These are phyloP conservation scores for Chloranthus sessilifolius DNA, from an alignment of 164 flowering plant genomes.

Conservation along the genomic window DNA sequence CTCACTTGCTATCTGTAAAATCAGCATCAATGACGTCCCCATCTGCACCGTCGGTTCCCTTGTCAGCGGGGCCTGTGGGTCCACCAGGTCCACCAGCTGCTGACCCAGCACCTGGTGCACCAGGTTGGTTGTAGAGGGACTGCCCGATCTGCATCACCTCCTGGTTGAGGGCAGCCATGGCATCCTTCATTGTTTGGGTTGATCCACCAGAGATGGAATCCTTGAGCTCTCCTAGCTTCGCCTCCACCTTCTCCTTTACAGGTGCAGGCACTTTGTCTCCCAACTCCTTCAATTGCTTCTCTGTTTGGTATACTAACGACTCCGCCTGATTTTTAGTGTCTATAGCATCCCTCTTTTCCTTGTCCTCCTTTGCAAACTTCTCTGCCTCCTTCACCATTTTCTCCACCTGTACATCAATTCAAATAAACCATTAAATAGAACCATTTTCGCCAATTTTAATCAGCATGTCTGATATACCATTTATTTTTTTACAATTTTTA, in stretches of 20 bases:
- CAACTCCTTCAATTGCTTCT: constrained; percentile 71
- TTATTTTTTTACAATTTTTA: no score
- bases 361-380: constrained; percentile 66
- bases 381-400: constrained; percentile 76
- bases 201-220: constrained; percentile 56
- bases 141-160: constrained; percentile 85
- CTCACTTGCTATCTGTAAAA: constrained; percentile 18
- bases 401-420: constrained; percentile 40
- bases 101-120: constrained; percentile 35
- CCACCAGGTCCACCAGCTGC: constrained; percentile 45
- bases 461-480: no score
- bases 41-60: constrained; percentile 48
- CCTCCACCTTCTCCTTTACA: constrained; percentile 69
- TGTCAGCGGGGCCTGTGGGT: constrained; percentile 31
- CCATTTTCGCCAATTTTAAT: not conserved
- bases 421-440: not conserved
- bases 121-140: constrained; percentile 67
- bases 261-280: constrained; percentile 71
- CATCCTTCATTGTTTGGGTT: constrained; percentile 62
- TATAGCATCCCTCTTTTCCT: constrained; percentile 77
- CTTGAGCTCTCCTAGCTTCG: constrained; percentile 58
- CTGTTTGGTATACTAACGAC: constrained; percentile 72
- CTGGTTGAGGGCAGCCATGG: constrained; percentile 68
- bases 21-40: constrained; percentile 62
- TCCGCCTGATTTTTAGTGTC: constrained; percentile 84